Base-by-base conservation (phyloP, 2,329 filamentous ascomycete species). In the Colletotrichum sp. region DNA sequence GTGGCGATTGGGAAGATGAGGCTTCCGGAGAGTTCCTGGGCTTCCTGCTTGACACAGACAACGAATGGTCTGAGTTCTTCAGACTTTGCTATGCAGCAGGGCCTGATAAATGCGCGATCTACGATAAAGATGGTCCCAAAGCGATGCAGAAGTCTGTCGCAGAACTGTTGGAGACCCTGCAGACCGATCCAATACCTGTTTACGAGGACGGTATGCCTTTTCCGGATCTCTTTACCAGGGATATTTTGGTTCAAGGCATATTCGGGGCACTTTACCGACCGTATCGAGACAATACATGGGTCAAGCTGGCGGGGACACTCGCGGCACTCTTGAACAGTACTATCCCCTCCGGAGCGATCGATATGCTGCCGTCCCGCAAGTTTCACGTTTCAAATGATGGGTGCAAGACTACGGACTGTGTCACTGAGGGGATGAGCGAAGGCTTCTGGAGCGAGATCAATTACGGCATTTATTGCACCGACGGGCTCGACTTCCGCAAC, bases 1-100 rank as follows among this genome's bases (percentile, higher is more conserved):
- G 87, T 6, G 79, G 77, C 22, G 81, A 87, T 70, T 77, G 80
- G 3, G 76, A 83, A n/a, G 85, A 87, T 77, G 86, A 85, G 68
- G 77, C 43, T 76, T 78, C 8, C 55, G 79, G 78, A 9, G 36
- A 70, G 28, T 70, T 70, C n/a, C 18, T 27, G 3, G 58, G 67
- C 5, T 70, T 55, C 28, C 36, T 70, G 27, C 9, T 64, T 15
- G 68, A 71, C 25, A 71, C 68, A 7, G 68, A 71, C 7, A 39
- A 13, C 12, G 68, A 55, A n/a, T 71, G 68, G 68, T 13, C 4
- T 8, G 68, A 66, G 22, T 71, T 71, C 30, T 71, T 71, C 60
- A 56, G 52, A 7, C 68, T 71, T n/a, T 72, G 64, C 25, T 5
- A 72, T 15, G 61, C 27, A 25, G 70, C 52, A 6, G 70, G 70